Percentiles rank a stretch among this genome's conserved stretches.
These are phyloP conservation scores for Musa acuminata DNA, from an alignment of 176 grass and related monocot species.

Conservation along the genomic window DNA sequence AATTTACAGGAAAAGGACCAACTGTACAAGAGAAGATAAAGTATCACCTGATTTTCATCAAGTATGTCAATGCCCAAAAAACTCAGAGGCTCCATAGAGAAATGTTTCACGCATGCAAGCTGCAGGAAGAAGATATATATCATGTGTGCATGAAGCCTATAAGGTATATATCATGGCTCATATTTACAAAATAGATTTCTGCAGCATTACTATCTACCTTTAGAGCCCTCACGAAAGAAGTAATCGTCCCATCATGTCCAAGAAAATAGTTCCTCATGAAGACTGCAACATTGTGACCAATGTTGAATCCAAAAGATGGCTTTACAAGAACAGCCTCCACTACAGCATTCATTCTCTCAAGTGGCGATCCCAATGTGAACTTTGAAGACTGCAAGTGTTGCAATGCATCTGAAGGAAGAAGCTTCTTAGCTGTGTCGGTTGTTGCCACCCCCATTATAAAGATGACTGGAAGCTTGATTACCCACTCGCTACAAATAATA, in stretches of 20 bases:
- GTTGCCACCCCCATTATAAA: constrained; percentile 84
- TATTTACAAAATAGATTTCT: constrained; percentile 7
- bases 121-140: constrained; percentile 24
- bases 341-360: constrained; percentile 82
- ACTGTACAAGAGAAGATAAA: constrained; percentile 11
- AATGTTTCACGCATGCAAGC: constrained; percentile 91
- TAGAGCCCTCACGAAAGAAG: constrained; percentile 83
- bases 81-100: constrained; percentile 67
- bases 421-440: constrained; percentile 66
- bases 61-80: constrained; percentile 64
- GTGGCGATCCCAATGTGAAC: constrained; percentile 61
- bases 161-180: background rate
- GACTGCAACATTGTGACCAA: constrained; percentile 54
- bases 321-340: constrained; percentile 74
- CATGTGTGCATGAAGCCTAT: background rate
- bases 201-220: constrained; percentile 44
- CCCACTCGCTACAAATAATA: constrained; percentile 57
- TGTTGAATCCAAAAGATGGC: constrained; percentile 48
- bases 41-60: constrained; percentile 58
- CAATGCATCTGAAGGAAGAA: constrained; percentile 70
- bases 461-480: constrained; percentile 82
- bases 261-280: constrained; percentile 97
- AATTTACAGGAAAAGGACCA: no score
- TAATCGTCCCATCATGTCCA: constrained; percentile 77
- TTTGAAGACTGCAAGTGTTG: constrained; percentile 64